Evolutionary conservation across 2,329 filamentous ascomycete species (phyloP), one percentile per base, ranked within the genome.

Genomic region (Aspergillus neotritici): DNA sequence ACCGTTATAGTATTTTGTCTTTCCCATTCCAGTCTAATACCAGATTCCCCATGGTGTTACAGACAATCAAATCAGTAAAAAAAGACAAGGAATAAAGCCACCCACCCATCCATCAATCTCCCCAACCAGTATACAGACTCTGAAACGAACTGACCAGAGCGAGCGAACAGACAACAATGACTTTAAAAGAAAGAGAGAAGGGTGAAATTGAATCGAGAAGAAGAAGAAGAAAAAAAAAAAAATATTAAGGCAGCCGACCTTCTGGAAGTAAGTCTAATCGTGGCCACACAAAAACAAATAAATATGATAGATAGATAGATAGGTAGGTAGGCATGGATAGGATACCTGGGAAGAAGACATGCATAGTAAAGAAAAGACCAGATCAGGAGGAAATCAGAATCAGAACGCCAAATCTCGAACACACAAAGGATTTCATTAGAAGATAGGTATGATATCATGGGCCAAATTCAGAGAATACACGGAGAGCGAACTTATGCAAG

Each of bases 351-450:
- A 35, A 33, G 11, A 35, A 12, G 21, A 50, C 33, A 44, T 29
- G 30, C 29, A 34, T 30, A 38, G 32, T 33, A 31, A 37, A 37
- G n/a, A 34, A 37, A 47, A 43, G 21, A 47, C 32, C 28, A 49
- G 28, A 40, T 31, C 28, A 35, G 41, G n/a, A n/a, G n/a, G n/a
- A n/a, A n/a, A n/a, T n/a, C n/a, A n/a, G n/a, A n/a, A 50, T 46
- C 21, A 25, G 7, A 25, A 46, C 50, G 50, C 50, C 50, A 31
- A 50, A 42, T 50, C 44, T 44, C 46, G 41, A 47, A 9, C 17
- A 21, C 41, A 52, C 34, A 42, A 31, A 50, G 50, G 40, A 40
- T 38, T 50, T 56, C 54, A 56, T 56, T 53, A 56, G 40, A 49
- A 25, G 21, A 25, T 25, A 25, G 21, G 9, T 25, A 25, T 25